Evolutionary conservation across 768 basidiomycete genomes (phyloP).

Genomic region (Auricularia heimuer): DNA sequence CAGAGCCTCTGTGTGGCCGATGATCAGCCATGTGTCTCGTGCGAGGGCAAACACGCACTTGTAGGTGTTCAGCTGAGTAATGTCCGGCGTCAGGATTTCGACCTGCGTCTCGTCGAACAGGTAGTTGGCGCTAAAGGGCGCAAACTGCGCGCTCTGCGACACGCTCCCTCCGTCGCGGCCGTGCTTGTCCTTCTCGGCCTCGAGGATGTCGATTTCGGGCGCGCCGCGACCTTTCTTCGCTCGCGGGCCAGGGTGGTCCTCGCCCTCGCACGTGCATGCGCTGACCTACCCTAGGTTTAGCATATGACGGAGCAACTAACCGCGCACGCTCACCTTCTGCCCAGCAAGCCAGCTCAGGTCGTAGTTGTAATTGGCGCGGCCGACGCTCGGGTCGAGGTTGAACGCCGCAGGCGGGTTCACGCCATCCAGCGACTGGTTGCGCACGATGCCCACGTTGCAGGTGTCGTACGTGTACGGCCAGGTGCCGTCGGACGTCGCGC

Average conservation of each 20-base stretch:
- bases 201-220: conserved; percentile 77
- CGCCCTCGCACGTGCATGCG: conserved; percentile 69
- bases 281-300: conserved; percentile 50
- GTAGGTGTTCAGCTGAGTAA: conserved; percentile 28
- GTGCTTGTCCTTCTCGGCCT: conserved; percentile 58
- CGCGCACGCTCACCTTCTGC: conserved; percentile 51
- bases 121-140: conserved; percentile 44
- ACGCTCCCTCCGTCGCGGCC: conserved; percentile 38
- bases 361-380: conserved; percentile 41
- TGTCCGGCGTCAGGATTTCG: conserved; percentile 25
- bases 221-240: conserved; percentile 49
- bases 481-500: conserved; percentile 67
- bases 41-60: conserved; percentile 15
- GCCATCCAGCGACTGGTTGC: conserved; percentile 43
- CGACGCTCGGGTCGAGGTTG: conserved; percentile 34
- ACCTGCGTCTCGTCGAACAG: conserved; percentile 29
- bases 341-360: conserved; percentile 68
- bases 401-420: conserved; percentile 49
- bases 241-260: conserved; percentile 69
- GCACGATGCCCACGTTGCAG: conserved; percentile 51
- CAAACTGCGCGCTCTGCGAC: conserved; percentile 68
- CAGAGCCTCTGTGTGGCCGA: conserved; percentile 31
- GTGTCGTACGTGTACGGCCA: conserved; percentile 55
- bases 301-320: background rate
- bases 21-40: background rate